Evolutionary conservation across 2,329 filamentous ascomycete species (phyloP).

Genomic region (Lachnellula subtilissima): DNA sequence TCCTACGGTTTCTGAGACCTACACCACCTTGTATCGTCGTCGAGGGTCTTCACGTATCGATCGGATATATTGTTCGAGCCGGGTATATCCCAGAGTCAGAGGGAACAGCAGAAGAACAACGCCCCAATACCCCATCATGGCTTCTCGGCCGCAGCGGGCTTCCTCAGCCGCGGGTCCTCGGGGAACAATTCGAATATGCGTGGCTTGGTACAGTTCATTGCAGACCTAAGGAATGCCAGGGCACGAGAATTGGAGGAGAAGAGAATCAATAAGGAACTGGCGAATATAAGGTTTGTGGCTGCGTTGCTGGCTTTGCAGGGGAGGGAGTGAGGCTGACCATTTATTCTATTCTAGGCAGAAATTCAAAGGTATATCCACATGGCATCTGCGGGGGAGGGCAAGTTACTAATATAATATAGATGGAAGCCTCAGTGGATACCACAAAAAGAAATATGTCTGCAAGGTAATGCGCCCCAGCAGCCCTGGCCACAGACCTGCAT

Average conservation of each 20-base stretch:
- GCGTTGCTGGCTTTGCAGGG: not conserved
- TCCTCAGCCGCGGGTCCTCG: constrained; percentile 58
- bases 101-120: not conserved
- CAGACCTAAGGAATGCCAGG: constrained; percentile 88
- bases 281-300: constrained; percentile 74
- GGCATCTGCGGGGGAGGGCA: not conserved
- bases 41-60: not conserved
- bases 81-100: not conserved
- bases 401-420: constrained; percentile 43
- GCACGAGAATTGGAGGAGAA: constrained; percentile 97
- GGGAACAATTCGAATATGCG: constrained; percentile 65
- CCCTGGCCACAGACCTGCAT: constrained; percentile 4
- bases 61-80: not conserved
- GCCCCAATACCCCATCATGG: constrained; percentile 19
- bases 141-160: constrained; percentile 43
- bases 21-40: not conserved
- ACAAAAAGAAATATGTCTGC: constrained; percentile 99
- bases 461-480: constrained; percentile 52
- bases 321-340: constrained; percentile 17
- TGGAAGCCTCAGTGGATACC: constrained; percentile 87
- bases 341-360: constrained; percentile 60
- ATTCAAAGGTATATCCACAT: constrained; percentile 65
- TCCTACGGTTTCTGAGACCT: not conserved
- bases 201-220: constrained; percentile 96
- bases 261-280: constrained; percentile 98